These are phyloP conservation scores for Talaromyces pinophilus DNA, from an alignment of 2,329 filamentous ascomycete genomes.

Conservation along the genomic window DNA sequence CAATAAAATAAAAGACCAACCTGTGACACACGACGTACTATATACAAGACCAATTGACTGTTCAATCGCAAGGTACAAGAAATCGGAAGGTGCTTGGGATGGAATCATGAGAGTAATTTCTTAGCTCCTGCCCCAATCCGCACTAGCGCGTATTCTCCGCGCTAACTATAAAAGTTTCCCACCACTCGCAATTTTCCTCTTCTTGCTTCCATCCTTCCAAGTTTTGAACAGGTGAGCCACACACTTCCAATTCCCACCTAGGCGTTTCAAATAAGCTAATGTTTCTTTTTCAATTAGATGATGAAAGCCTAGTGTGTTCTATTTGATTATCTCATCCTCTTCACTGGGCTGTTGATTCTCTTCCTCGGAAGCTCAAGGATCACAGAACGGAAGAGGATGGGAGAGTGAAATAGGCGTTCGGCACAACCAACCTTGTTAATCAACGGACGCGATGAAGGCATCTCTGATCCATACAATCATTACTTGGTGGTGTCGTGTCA, in stretches of 20 bases:
- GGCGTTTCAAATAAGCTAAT: slow-evolving; percentile 24
- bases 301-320: slow-evolving; percentile 99
- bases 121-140: not conserved
- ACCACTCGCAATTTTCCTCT: slow-evolving; percentile 40
- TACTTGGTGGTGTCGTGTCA: slow-evolving; percentile 53
- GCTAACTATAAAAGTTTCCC: slow-evolving; percentile 28
- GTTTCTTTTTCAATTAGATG: slow-evolving; percentile 64
- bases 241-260: slow-evolving; percentile 3
- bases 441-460: slow-evolving; percentile 95
- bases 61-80: slow-evolving; percentile 15
- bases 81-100: slow-evolving; percentile 17
- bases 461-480: slow-evolving; percentile 71
- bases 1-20: not conserved
- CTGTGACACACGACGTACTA: not conserved
- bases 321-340: slow-evolving; percentile 70
- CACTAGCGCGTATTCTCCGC: slow-evolving; percentile 2
- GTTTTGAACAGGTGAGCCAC: slow-evolving; percentile 88
- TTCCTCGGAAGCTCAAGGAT: slow-evolving; percentile 80
- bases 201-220: slow-evolving; percentile 90
- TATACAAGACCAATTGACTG: not conserved
- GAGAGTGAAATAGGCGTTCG: slow-evolving; percentile 98
- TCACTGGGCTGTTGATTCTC: slow-evolving; percentile 75
- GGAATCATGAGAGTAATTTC: slow-evolving; percentile 4
- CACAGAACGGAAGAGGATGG: slow-evolving; percentile 64
- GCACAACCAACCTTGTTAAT: slow-evolving; percentile 97